Conservation (phyloP, 495 filamentous ascomycete genomes). For the Penicillium tannophilum region DNA sequence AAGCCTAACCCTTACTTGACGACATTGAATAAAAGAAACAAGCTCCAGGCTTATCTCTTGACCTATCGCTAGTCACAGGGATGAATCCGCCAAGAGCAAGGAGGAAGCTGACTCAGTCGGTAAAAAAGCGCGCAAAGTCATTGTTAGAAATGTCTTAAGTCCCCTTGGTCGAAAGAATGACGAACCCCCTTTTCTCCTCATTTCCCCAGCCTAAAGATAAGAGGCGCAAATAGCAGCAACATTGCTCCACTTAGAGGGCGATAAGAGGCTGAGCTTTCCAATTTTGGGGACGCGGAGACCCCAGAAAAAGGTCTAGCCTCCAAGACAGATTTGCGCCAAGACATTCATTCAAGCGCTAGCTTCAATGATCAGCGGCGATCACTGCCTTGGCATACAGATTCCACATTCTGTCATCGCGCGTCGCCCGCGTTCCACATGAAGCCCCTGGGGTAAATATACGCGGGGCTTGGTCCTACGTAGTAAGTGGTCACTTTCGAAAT, state of each 20-base stretch:
- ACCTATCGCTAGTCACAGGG: background rate
- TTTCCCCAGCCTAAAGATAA: background rate
- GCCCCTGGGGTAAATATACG: constrained; percentile 32
- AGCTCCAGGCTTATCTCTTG: background rate
- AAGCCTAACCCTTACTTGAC: background rate
- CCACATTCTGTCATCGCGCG: constrained; percentile 39
- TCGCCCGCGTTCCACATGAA: constrained; percentile 32
- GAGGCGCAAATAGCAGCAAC: background rate
- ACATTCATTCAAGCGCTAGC: constrained; percentile 20
- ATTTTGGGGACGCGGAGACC: constrained; percentile 2
- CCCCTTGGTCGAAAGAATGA: constrained; percentile 2
- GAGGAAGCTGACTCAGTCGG: background rate
- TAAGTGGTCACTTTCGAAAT: constrained; percentile 24
- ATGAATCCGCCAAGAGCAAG: background rate
- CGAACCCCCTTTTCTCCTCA: background rate
- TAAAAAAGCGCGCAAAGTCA: background rate
- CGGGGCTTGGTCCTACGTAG: constrained; percentile 31
- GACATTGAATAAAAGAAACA: background rate
- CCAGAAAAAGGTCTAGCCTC: constrained; percentile 15
- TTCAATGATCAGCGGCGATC: constrained; percentile 37
- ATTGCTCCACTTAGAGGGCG: background rate
- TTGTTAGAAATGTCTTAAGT: constrained; percentile 4
- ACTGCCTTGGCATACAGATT: constrained; percentile 24
- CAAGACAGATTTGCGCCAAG: constrained; percentile 21
- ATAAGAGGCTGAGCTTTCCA: constrained; percentile 5